phyloP scores from a whole-genome alignment of 306 rosid genomes.

The Dryas octopetala region DNA sequence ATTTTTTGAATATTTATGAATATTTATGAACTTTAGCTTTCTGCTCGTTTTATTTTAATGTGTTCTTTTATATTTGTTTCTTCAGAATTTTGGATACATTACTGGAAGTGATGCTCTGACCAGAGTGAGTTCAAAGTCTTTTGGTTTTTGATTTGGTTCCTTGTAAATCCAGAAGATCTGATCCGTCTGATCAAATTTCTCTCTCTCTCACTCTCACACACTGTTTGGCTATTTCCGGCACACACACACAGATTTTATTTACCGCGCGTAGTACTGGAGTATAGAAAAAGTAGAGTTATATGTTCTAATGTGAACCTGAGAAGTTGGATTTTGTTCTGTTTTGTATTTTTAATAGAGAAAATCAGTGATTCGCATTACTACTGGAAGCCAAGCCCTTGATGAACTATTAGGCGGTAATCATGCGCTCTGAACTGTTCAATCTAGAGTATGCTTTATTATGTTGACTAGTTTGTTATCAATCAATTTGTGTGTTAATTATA shows the following conservation, averaged over 20 bases:
- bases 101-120: conserved; percentile 88
- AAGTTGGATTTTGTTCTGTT: conserved; percentile 16
- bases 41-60: neutral
- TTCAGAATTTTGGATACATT: conserved; percentile 86
- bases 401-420: conserved; percentile 87
- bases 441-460: conserved; percentile 1
- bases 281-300: neutral
- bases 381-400: conserved; percentile 97
- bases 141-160: conserved; percentile 19
- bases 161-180: neutral
- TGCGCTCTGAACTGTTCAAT: conserved; percentile 17
- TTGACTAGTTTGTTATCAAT: conserved; percentile 3
- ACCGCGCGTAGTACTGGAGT: too few relatives aligned
- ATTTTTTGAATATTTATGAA: neutral
- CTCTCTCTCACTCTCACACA: too few relatives aligned
- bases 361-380: conserved; percentile 74
- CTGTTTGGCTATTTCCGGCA: too few relatives aligned
- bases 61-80: neutral
- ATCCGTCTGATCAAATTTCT: neutral
- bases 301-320: conserved; percentile 12
- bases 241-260: too few relatives aligned
- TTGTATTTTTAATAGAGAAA: conserved; percentile 55
- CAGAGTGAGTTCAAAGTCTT: conserved; percentile 45
- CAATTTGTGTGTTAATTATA: conserved; percentile 7
- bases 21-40: neutral